Evolutionary conservation across 495 filamentous ascomycete species (phyloP).

Genomic region (Penicillium odoratum): DNA sequence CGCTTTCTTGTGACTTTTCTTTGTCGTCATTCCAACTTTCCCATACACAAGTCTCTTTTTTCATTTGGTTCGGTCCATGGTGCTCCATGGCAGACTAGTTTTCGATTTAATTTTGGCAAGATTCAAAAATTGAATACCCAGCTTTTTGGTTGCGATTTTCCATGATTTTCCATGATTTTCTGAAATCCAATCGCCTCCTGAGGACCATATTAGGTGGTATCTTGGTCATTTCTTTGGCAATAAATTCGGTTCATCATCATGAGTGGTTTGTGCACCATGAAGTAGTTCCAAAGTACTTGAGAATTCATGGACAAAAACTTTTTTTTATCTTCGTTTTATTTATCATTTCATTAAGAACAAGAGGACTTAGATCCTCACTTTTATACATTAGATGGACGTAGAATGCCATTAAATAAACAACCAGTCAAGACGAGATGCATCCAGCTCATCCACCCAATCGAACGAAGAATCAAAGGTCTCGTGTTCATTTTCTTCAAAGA

Average conservation of each 20-base stretch:
- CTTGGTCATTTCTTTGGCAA: background rate
- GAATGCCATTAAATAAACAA: slow-evolving; percentile 40
- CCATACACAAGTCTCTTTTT: slow-evolving; percentile 6
- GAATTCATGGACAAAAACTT: too few species aligned
- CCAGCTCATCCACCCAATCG: slow-evolving; percentile 49
- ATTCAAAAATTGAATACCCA: slow-evolving; percentile 27
- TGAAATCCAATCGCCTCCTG: too few species aligned
- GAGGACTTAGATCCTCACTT: background rate
- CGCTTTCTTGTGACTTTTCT: slow-evolving; percentile 8
- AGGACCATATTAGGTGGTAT: background rate
- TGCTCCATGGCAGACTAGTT: slow-evolving; percentile 5
- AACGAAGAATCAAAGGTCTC: slow-evolving; percentile 34
- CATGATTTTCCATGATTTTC: too few species aligned
- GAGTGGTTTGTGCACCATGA: too few species aligned
- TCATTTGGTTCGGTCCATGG: background rate
- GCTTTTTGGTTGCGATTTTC: background rate
- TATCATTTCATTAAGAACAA: background rate
- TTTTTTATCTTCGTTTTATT: slow-evolving; percentile 8
- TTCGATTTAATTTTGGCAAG: slow-evolving; percentile 3
- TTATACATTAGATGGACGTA: background rate
- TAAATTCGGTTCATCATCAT: background rate
- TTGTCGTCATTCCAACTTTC: slow-evolving; percentile 3
- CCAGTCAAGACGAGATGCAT: slow-evolving; percentile 47
- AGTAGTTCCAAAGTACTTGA: too few species aligned
- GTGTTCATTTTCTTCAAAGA: slow-evolving; percentile 14